phyloP scores from a whole-genome alignment of 768 basidiomycete genomes.

The Boletus tylopilopsis region DNA sequence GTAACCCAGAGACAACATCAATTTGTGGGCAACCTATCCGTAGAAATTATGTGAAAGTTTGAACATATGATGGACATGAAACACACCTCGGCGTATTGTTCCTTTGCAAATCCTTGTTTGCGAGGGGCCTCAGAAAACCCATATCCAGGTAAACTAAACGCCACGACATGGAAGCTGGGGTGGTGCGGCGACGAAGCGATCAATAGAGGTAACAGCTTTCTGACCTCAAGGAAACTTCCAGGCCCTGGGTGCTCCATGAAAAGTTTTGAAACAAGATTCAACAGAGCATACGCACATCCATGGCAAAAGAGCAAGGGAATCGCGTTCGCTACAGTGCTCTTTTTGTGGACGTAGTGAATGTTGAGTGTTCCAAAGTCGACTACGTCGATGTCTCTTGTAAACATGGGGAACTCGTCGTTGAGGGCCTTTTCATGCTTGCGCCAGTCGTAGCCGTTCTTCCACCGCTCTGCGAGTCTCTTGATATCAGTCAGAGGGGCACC shows the following conservation, averaged over 20 bases:
- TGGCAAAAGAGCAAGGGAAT: constrained; percentile 61
- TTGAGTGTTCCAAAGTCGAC: constrained; percentile 45
- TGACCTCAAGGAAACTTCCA: constrained; percentile 44
- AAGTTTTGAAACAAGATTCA: constrained; percentile 80
- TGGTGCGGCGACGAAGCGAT: constrained; percentile 36
- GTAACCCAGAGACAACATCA: constrained; percentile 49
- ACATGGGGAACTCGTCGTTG: constrained; percentile 53
- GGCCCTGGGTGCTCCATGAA: constrained; percentile 60
- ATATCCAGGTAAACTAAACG: constrained; percentile 54
- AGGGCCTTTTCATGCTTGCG: constrained; percentile 45
- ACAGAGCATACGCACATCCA: constrained; percentile 42
- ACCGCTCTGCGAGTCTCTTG: constrained; percentile 43
- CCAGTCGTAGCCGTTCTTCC: constrained; percentile 58
- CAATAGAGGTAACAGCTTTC: constrained; percentile 55
- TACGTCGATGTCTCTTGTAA: constrained; percentile 47
- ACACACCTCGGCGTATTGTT: constrained; percentile 53
- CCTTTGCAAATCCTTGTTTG: constrained; percentile 45
- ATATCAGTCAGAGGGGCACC: constrained; percentile 49
- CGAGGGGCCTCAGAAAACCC: constrained; percentile 58
- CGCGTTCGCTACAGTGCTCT: constrained; percentile 40
- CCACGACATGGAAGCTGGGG: constrained; percentile 63
- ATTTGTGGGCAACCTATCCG: constrained; percentile 40
- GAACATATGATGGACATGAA: too few species aligned
- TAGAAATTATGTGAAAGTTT: background rate
- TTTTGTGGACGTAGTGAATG: constrained; percentile 58